phyloP scores from a whole-genome alignment of 2,329 filamentous ascomycete species.

The Xylogone sp. region DNA sequence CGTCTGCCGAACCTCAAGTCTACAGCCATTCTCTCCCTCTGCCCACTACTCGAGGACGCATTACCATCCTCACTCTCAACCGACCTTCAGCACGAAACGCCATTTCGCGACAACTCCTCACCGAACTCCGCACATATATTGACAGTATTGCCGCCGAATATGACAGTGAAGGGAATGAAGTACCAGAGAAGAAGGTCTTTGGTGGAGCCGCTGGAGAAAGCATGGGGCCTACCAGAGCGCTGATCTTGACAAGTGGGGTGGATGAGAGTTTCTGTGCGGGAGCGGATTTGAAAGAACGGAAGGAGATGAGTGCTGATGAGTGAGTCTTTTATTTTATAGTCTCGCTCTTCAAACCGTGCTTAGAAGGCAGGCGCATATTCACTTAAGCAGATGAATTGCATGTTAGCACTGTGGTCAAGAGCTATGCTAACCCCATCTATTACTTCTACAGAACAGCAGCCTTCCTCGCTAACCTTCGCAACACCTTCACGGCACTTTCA shows the following conservation, averaged over 20 bases:
- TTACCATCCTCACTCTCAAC: conserved; percentile 85
- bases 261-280: conserved; percentile 90
- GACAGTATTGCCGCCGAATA: conserved; percentile 66
- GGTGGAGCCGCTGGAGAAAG: conserved; percentile 42
- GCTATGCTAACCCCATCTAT: background rate
- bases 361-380: too few relatives aligned
- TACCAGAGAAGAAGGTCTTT: conserved; percentile 35
- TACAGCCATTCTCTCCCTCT: conserved; percentile 53
- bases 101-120: conserved; percentile 75
- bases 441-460: conserved; percentile 59
- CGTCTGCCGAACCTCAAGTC: conserved; percentile 6
- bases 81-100: conserved; percentile 84
- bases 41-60: conserved; percentile 59
- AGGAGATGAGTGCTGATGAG: conserved; percentile 74
- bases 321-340: conserved; percentile 30
- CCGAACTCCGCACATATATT: conserved; percentile 68
- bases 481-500: conserved; percentile 70
- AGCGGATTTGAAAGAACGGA: conserved; percentile 87
- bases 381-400: too few relatives aligned
- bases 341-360: too few relatives aligned
- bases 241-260: conserved; percentile 82
- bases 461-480: conserved; percentile 75
- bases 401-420: too few relatives aligned
- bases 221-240: conserved; percentile 65
- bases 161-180: conserved; percentile 49